phyloP scores from a whole-genome alignment of 1,284 basidiomycete genomes.

The Ustilago esculenta region DNA sequence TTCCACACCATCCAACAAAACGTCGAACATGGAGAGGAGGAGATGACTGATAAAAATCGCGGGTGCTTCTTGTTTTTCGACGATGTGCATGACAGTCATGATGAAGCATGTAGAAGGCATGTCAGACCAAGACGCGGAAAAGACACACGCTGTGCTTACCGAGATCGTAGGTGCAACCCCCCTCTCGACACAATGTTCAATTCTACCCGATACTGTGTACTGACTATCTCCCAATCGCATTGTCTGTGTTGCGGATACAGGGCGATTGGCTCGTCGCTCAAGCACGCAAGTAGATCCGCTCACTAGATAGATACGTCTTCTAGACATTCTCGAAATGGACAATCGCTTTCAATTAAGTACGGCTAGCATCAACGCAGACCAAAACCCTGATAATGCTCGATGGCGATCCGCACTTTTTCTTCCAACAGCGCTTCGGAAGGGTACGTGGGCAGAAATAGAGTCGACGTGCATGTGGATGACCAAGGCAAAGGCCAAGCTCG shows the following conservation, averaged over 20 bases:
- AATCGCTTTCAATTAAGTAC: no score
- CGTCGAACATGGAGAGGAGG: no score
- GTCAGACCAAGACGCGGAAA: constrained; percentile 48
- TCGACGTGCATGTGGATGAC: constrained; percentile 57
- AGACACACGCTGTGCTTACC: constrained; percentile 48
- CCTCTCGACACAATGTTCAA: no score
- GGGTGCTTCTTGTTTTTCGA: neutral
- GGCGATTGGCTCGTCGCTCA: constrained; percentile 41
- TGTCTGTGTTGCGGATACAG: neutral
- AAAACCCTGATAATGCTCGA: constrained; percentile 54
- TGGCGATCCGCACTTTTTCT: constrained; percentile 41
- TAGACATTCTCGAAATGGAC: constrained; percentile 3
- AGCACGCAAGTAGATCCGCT: constrained; percentile 24
- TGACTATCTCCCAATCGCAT: neutral
- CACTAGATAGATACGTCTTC: neutral
- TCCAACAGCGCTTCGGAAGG: constrained; percentile 12
- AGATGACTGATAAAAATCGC: neutral
- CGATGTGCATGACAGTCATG: constrained; percentile 58
- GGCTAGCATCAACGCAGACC: constrained; percentile 43
- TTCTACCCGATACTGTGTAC: no score
- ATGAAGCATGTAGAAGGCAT: constrained; percentile 66
- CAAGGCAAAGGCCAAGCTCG: constrained; percentile 47
- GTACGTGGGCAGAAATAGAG: constrained; percentile 53
- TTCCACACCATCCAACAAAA: neutral
- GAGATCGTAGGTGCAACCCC: constrained; percentile 42